phyloP scores from a whole-genome alignment of 257 asterid genomes.

The Verbascum thapsus region DNA sequence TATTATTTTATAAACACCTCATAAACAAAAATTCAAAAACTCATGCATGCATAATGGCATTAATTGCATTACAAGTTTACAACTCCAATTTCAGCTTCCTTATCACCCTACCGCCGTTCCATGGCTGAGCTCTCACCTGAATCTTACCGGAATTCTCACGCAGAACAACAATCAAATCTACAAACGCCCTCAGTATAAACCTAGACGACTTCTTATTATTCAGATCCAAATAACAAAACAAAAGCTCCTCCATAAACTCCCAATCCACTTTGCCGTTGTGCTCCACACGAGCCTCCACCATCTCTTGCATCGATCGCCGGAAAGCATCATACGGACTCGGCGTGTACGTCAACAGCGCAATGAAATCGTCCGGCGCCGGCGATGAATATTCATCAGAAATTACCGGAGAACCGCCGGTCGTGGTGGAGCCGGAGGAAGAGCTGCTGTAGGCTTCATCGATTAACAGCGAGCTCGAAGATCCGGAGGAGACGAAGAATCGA shows the following conservation, averaged over 20 bases:
- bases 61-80: no score
- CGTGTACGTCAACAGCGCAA: conserved; percentile 53
- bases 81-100: background rate
- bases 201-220: conserved; percentile 59
- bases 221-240: conserved; percentile 69
- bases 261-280: conserved; percentile 64
- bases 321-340: conserved; percentile 53
- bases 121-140: conserved; percentile 33
- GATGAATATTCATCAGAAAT: conserved; percentile 23
- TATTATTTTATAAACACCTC: background rate
- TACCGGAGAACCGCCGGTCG: conserved; percentile 11
- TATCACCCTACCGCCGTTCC: conserved; percentile 22
- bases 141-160: conserved; percentile 40
- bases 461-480: conserved; percentile 41
- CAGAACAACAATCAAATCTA: conserved; percentile 51
- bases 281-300: conserved; percentile 54
- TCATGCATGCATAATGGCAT: conserved; percentile 28
- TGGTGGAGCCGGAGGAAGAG: conserved; percentile 23
- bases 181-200: conserved; percentile 69
- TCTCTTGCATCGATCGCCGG: conserved; percentile 60
- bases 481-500: conserved; percentile 47
- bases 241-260: conserved; percentile 78
- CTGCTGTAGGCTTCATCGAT: conserved; percentile 33
- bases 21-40: background rate
- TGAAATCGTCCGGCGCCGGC: conserved; percentile 41